phyloP scores from a whole-genome alignment of 106 monocot genomes.

The Dendrobium officinale region DNA sequence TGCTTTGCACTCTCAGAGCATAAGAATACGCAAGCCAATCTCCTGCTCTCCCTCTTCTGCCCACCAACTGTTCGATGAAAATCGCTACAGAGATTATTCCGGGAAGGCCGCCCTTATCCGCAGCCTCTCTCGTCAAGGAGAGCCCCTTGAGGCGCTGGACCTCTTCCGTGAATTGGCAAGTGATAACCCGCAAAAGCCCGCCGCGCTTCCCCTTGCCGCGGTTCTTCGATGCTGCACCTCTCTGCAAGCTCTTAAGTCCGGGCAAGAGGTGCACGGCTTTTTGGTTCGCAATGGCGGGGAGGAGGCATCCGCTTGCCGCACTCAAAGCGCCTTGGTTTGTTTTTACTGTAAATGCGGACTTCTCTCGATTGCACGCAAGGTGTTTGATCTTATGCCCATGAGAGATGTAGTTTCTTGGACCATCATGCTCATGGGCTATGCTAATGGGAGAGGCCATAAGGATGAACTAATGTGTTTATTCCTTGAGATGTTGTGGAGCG shows the following conservation, averaged over 20 bases:
- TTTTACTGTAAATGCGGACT: conserved; percentile 33
- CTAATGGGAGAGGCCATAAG: background rate
- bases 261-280: conserved; percentile 35
- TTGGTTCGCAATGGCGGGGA: conserved; percentile 12
- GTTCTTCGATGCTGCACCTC: conserved; percentile 31
- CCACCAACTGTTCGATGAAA: conserved; percentile 4
- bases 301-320: background rate
- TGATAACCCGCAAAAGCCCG: background rate
- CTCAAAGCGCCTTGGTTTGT: conserved; percentile 19
- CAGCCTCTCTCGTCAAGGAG: conserved; percentile 12
- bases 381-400: conserved; percentile 44
- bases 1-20: background rate
- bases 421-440: conserved; percentile 24
- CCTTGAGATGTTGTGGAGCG: conserved; percentile 15
- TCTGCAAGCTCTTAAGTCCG: conserved; percentile 21
- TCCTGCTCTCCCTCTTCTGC: background rate
- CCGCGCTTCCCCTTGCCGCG: conserved; percentile 9
- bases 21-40: background rate
- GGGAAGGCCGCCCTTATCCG: conserved; percentile 13
- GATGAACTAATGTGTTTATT: conserved; percentile 19
- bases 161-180: conserved; percentile 24
- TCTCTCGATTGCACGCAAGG: conserved; percentile 13
- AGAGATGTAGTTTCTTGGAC: conserved; percentile 51
- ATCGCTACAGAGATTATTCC: background rate
- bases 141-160: conserved; percentile 17